A percentile compares a stretch with the other conserved stretches of the same genome.
phyloP scores from a whole-genome alignment of 305 asterid species.

The Vinca major region DNA sequence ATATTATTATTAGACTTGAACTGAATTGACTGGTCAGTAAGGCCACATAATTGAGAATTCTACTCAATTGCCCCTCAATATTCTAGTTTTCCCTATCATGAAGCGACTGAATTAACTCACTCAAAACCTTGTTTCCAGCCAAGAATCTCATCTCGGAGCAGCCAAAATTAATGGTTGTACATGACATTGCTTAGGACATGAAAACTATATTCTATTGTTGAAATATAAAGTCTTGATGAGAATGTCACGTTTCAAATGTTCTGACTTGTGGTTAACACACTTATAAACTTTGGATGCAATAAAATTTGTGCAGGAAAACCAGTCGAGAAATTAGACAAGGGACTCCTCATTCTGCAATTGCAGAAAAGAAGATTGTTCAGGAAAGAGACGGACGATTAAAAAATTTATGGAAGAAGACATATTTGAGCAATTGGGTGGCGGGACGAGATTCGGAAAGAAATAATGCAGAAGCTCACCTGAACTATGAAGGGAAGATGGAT shows the following conservation, averaged over 20 bases:
- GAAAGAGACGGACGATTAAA: conserved; percentile 66
- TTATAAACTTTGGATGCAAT: not conserved
- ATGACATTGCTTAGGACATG: not conserved
- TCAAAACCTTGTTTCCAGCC: not conserved
- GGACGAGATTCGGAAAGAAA: conserved; percentile 43
- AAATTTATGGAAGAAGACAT: conserved; percentile 51
- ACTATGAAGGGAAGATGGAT: conserved; percentile 43
- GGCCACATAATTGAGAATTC: too few species aligned
- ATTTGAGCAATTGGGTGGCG: conserved; percentile 61
- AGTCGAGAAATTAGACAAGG: conserved; percentile 31
- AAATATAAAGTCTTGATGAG: not conserved
- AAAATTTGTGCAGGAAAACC: conserved; percentile 34
- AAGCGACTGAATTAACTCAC: too few species aligned
- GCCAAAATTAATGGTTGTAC: not conserved
- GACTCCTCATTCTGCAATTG: conserved; percentile 26
- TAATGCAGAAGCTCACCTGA: conserved; percentile 31
- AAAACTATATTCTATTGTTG: not conserved
- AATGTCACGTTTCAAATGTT: not conserved
- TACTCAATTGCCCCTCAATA: too few species aligned
- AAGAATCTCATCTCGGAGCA: too few species aligned
- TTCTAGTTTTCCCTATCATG: too few species aligned
- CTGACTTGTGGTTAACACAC: not conserved
- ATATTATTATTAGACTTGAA: too few species aligned
- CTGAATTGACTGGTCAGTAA: too few species aligned
- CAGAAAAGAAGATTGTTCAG: conserved; percentile 29